phyloP scores from a whole-genome alignment of 2,329 filamentous ascomycete species.

The Pseudopyricularia cyperi region DNA sequence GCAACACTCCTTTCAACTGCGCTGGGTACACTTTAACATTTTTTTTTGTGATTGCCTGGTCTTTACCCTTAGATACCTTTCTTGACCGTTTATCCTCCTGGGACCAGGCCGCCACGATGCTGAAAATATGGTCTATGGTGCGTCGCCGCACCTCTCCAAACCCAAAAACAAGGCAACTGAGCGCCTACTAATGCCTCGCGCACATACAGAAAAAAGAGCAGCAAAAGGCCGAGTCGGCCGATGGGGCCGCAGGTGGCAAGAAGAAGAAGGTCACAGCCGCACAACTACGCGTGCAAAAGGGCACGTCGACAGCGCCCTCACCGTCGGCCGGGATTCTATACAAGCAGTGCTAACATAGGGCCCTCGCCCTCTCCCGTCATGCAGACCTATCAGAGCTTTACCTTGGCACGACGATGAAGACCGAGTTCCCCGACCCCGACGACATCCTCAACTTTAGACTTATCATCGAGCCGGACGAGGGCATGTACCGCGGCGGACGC shows the following conservation, averaged over 20 bases:
- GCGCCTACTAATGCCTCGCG: not conserved
- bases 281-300: constrained; percentile 91
- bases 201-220: constrained; percentile 76
- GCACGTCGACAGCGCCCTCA: constrained; percentile 28
- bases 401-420: constrained; percentile 68
- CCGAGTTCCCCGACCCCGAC: constrained; percentile 68
- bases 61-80: not conserved
- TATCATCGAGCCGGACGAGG: constrained; percentile 74
- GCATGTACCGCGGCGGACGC: constrained; percentile 72
- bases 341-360: not conserved
- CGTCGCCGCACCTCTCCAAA: not conserved
- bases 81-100: not conserved
- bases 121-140: constrained; percentile 99
- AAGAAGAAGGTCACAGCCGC: constrained; percentile 99
- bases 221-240: constrained; percentile 81
- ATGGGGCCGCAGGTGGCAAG: constrained; percentile 55
- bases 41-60: not conserved
- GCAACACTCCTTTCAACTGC: not conserved
- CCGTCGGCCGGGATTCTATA: not conserved
- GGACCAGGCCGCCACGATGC: constrained; percentile 50
- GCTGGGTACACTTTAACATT: not conserved
- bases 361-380: not conserved
- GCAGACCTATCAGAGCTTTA: constrained; percentile 71
- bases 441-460: constrained; percentile 77
- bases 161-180: not conserved